These are phyloP conservation scores for Sherardia arvensis DNA, from an alignment of 257 asterid genomes.

Conservation along the genomic window DNA sequence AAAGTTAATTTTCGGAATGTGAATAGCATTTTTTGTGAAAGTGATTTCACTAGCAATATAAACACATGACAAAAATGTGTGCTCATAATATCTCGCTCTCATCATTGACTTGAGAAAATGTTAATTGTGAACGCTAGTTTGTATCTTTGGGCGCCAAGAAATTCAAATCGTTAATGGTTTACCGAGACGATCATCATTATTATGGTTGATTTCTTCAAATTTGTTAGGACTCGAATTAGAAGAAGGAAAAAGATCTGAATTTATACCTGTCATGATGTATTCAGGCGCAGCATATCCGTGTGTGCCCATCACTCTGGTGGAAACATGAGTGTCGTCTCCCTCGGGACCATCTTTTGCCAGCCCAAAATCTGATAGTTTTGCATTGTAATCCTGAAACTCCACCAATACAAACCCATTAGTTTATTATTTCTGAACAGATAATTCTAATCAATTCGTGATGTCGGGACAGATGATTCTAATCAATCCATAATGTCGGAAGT, in stretches of 20 bases:
- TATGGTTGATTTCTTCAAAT: neutral
- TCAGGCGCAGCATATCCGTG: conserved; percentile 94
- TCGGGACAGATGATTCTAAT: neutral
- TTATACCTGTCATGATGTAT: conserved; percentile 82
- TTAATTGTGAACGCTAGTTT: neutral
- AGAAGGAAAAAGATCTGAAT: neutral
- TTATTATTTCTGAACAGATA: neutral
- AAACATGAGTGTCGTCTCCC: conserved; percentile 86
- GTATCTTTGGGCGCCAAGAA: neutral
- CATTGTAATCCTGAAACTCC: conserved; percentile 51
- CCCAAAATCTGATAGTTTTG: conserved; percentile 87
- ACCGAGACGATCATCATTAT: too few species aligned
- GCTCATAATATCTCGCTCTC: neutral
- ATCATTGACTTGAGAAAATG: neutral
- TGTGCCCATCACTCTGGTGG: conserved; percentile 92
- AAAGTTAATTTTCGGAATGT: too few species aligned
- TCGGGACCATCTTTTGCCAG: conserved; percentile 92
- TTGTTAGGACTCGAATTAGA: neutral
- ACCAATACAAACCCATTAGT: neutral
- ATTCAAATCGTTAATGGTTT: neutral
- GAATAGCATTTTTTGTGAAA: too few species aligned
- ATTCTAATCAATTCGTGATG: neutral
- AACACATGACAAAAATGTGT: neutral
- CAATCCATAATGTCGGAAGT: too few species aligned
- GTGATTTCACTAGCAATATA: neutral